A percentile compares a stretch with the other conserved stretches of the same genome.
Evolutionary conservation across 441 rosid species (phyloP).

Genomic region (Theobroma grandiflorum): DNA sequence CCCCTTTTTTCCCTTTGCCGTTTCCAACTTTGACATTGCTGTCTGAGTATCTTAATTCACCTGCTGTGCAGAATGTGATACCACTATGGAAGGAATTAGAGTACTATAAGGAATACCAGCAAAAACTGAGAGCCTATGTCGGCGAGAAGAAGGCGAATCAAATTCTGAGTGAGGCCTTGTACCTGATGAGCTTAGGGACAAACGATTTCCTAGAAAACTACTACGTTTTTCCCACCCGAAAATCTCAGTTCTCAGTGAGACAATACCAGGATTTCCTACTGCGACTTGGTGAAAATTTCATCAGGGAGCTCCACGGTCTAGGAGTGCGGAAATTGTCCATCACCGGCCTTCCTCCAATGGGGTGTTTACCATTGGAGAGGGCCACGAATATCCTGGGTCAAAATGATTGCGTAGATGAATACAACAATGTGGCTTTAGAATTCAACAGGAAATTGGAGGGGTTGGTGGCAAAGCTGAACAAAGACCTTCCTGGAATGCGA

Average conservation of each 20-base stretch:
- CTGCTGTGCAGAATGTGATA: conserved; percentile 58
- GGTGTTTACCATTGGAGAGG: conserved; percentile 76
- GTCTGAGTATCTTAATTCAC: neutral
- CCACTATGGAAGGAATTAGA: conserved; percentile 68
- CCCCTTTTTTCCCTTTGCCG: neutral
- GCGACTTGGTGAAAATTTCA: conserved; percentile 42
- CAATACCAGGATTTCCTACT: conserved; percentile 63
- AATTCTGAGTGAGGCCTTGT: conserved; percentile 49
- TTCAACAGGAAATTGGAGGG: conserved; percentile 55
- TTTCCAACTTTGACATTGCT: too few species aligned
- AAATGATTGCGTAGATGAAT: conserved; percentile 45
- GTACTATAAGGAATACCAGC: conserved; percentile 61
- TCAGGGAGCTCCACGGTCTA: conserved; percentile 48
- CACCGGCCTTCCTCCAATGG: conserved; percentile 75
- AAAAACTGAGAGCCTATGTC: conserved; percentile 44
- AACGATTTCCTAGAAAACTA: conserved; percentile 80
- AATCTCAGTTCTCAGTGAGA: conserved; percentile 43
- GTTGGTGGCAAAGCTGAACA: conserved; percentile 45
- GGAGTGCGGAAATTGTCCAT: conserved; percentile 65
- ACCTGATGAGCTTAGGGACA: conserved; percentile 69
- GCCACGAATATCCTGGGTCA: conserved; percentile 46
- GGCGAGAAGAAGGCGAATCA: conserved; percentile 46
- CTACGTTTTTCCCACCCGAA: conserved; percentile 45
- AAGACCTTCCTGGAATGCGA: conserved; percentile 51
- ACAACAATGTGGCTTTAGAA: conserved; percentile 54